Evolutionary conservation across 2,329 filamentous ascomycete species (phyloP), one percentile per base, ranked within the genome.

Genomic region (Juglanconis juglandina): DNA sequence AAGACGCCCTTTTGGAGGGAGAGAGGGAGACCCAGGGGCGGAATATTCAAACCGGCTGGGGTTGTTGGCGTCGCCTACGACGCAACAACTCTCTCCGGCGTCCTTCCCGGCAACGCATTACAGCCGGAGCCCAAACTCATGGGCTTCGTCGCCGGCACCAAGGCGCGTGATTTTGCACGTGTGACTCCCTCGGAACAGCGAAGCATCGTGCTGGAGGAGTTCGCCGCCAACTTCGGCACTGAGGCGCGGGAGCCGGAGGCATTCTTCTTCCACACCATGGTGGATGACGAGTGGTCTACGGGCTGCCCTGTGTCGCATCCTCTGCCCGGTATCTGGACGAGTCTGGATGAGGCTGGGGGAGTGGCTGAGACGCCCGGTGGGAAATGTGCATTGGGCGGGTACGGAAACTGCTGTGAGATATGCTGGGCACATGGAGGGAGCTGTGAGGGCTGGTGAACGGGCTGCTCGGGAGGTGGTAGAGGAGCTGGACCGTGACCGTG

Each of bases 201-300:
- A 11, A 54, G 55, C 6, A 53, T 65, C 32, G 64, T 60, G 5
- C 59, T 66, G 39, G 59, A 53, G 30, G 59, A 60, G n/a, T 65
- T 65, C 24, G 62, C 62, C 14, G 42, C 56, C 24, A 58, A 48
- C 6, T 64, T 66, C 11, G 59, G 60, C 3, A 56, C 37, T 24
- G 66, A 66, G 53, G 62, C 66, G n/a, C 53, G 58, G 2, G 46
- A 65, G 35, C 53, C 65, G 11, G 59, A 63, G 35, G 54, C 56
- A 2, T 60, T 63, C 56, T 62, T 63, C 35, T 58, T 60, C 33
- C 62, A 66, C 41, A 58, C 52, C 1, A 65, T 60, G 62, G 52
- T 60, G 48, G 63, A 62, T 24, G 63, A 65, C 17, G 58, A 64
- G 10, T 63, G 64, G 62, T 46, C 59, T 5, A 17, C 60, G 58